phyloP scores from a whole-genome alignment of 2,329 filamentous ascomycete species.

The Colletotrichum horii region DNA sequence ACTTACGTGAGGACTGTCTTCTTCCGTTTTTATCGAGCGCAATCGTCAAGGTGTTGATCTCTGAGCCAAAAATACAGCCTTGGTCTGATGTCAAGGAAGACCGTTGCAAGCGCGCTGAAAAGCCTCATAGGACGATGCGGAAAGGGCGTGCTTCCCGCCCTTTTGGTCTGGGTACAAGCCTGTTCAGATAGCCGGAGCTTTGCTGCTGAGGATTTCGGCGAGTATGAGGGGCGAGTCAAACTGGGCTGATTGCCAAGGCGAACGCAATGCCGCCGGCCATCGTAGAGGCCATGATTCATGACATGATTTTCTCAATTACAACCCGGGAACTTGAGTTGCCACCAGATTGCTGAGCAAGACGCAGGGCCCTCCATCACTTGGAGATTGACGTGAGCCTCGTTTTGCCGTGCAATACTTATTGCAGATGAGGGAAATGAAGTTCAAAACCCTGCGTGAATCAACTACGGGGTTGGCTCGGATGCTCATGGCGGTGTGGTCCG shows the following conservation, averaged over 20 bases:
- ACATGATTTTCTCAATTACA: background rate
- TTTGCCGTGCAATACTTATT: background rate
- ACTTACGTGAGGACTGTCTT: background rate
- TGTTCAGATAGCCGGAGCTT: background rate
- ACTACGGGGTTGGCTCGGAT: background rate
- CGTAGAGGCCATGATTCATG: background rate
- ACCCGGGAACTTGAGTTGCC: background rate
- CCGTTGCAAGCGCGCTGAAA: background rate
- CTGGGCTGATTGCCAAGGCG: slow-evolving; percentile 18
- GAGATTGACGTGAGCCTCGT: background rate
- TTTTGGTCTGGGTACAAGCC: background rate
- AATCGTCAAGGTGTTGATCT: background rate
- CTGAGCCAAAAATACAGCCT: background rate
- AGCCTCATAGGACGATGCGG: background rate
- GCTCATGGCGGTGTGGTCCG: background rate
- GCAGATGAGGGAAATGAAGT: background rate
- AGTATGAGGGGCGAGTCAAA: background rate
- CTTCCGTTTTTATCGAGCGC: background rate
- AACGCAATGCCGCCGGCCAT: background rate
- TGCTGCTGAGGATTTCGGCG: background rate
- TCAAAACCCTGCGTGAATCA: background rate
- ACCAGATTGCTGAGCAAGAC: background rate
- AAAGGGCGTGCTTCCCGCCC: background rate
- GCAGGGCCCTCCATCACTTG: background rate
- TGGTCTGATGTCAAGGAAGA: background rate